Conservation (phyloP, 2,329 filamentous ascomycete genomes). For the Pseudogymnoascus sp. region DNA sequence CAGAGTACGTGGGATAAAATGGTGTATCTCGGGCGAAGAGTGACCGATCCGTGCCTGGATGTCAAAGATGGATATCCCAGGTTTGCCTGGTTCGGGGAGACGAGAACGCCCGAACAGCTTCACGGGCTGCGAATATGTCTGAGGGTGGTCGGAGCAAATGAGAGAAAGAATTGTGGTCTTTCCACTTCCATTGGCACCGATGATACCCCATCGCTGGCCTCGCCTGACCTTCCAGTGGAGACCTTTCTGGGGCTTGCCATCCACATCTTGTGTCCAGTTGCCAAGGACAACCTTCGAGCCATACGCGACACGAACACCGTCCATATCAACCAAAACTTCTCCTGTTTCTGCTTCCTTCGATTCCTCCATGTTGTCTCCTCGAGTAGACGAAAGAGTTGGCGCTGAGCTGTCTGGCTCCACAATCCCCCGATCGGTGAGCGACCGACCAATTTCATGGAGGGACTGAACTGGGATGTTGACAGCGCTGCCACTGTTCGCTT, state of each 20-base stretch:
- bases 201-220: slow-evolving; percentile 84
- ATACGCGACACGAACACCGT: slow-evolving; percentile 75
- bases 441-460: slow-evolving; percentile 24
- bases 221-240: slow-evolving; percentile 76
- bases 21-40: slow-evolving; percentile 87
- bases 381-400: neutral
- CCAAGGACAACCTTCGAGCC: slow-evolving; percentile 71
- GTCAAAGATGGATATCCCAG: slow-evolving; percentile 84
- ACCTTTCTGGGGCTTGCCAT: slow-evolving; percentile 49
- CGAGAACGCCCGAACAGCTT: slow-evolving; percentile 77
- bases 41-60: slow-evolving; percentile 86
- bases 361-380: neutral
- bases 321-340: slow-evolving; percentile 78
- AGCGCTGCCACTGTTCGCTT: slow-evolving; percentile 37
- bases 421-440: slow-evolving; percentile 24
- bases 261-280: slow-evolving; percentile 60
- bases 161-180: slow-evolving; percentile 93
- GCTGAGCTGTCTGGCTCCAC: slow-evolving; percentile 14
- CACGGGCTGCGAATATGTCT: slow-evolving; percentile 84
- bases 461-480: slow-evolving; percentile 19
- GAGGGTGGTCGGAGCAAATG: slow-evolving; percentile 91
- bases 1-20: slow-evolving; percentile 77
- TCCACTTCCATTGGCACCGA: slow-evolving; percentile 89
- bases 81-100: slow-evolving; percentile 59
- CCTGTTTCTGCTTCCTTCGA: slow-evolving; percentile 7